Percentiles rank a stretch among this genome's conserved stretches.
phyloP scores from a whole-genome alignment of 129 eudicot species.

The Artemisia tridentata region DNA sequence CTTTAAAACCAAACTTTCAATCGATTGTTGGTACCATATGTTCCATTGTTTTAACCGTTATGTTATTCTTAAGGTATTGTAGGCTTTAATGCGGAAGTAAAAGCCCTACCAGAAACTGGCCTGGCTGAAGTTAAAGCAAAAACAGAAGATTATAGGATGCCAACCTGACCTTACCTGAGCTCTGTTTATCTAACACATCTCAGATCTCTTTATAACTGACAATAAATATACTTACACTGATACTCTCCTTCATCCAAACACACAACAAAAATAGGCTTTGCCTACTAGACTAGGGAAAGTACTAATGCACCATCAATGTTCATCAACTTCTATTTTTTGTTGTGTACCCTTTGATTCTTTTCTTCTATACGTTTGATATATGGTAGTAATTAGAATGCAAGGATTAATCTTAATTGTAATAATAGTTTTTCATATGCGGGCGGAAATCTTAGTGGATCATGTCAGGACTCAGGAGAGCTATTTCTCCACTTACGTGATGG shows the following conservation, averaged over 20 bases:
- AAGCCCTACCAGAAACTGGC: constrained; percentile 5
- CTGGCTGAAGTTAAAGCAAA: constrained; percentile 8
- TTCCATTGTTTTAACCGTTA: neutral
- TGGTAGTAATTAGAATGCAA: too few species aligned
- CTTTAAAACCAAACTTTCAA: neutral
- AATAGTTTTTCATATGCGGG: too few species aligned
- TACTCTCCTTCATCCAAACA: constrained; percentile 25
- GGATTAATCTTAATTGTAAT: too few species aligned
- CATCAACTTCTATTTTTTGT: constrained; percentile 16
- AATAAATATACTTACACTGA: constrained; percentile 19
- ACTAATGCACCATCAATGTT: constrained; percentile 27
- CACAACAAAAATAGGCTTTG: constrained; percentile 22
- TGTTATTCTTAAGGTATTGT: neutral
- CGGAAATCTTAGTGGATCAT: constrained; percentile 7
- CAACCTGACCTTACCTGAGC: constrained; percentile 21
- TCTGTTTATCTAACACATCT: constrained; percentile 23
- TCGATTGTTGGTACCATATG: neutral
- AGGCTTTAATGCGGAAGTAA: constrained; percentile 2
- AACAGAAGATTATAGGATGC: neutral
- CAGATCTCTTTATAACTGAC: constrained; percentile 26
- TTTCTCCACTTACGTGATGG: neutral
- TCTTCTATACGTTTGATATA: neutral
- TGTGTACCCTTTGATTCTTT: constrained; percentile 10
- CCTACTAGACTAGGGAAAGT: constrained; percentile 5
- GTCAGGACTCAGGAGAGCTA: constrained; percentile 7